Percentiles rank a stretch among this genome's conserved stretches.
These are phyloP conservation scores for Yamadazyma kanchanaburiensis DNA, from an alignment of 1,139 yeast species.

Conservation along the genomic window DNA sequence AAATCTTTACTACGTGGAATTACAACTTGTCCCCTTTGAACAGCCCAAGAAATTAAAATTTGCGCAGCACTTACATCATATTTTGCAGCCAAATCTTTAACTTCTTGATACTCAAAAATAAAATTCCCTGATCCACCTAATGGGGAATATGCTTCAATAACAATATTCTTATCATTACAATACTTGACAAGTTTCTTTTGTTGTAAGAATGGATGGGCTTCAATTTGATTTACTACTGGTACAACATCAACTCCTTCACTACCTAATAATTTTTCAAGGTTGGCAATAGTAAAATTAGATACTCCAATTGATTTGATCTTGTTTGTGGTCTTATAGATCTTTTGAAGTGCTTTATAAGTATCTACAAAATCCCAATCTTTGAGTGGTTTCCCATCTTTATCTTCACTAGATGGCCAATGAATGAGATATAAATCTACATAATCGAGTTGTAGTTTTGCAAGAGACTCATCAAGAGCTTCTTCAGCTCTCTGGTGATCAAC, in stretches of 20 bases:
- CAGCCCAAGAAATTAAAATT: slow-evolving; percentile 67
- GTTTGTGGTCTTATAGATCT: slow-evolving; percentile 46
- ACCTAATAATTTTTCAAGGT: slow-evolving; percentile 47
- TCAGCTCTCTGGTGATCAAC: slow-evolving; percentile 53
- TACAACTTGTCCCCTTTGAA: slow-evolving; percentile 63
- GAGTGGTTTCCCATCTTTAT: slow-evolving; percentile 27
- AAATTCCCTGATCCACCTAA: slow-evolving; percentile 70
- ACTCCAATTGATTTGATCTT: slow-evolving; percentile 72
- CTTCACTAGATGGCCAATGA: slow-evolving; percentile 51
- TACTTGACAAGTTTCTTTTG: slow-evolving; percentile 60
- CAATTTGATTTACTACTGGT: slow-evolving; percentile 75
- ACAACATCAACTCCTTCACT: slow-evolving; percentile 45
- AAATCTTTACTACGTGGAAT: slow-evolving; percentile 69
- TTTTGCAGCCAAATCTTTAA: slow-evolving; percentile 52
- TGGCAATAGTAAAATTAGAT: slow-evolving; percentile 60
- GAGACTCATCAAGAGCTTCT: slow-evolving; percentile 57
- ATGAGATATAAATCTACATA: slow-evolving; percentile 81
- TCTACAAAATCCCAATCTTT: slow-evolving; percentile 50
- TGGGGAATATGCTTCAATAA: slow-evolving; percentile 75
- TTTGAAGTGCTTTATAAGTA: slow-evolving; percentile 65
- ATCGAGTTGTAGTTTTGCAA: slow-evolving; percentile 66
- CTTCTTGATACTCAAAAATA: slow-evolving; percentile 46
- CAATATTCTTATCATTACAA: slow-evolving; percentile 51
- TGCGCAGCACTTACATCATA: slow-evolving; percentile 56
- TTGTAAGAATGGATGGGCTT: slow-evolving; percentile 70